These are phyloP conservation scores for Tephrocybe sp. DNA, from an alignment of 768 basidiomycete species.

Conservation along the genomic window DNA sequence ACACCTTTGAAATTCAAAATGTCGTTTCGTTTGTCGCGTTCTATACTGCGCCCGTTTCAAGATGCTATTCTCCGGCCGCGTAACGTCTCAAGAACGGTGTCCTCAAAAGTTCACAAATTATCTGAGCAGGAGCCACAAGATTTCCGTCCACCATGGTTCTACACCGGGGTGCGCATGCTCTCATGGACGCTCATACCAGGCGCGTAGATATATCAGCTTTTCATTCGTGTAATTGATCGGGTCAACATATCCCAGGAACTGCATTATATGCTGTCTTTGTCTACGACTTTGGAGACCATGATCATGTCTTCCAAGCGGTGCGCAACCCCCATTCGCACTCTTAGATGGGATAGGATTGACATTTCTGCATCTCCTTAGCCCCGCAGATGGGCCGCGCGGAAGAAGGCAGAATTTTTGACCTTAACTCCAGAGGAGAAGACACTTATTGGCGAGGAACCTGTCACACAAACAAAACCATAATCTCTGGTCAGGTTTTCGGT, in stretches of 20 bases:
- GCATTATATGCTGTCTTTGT: conserved; percentile 57
- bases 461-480: not conserved
- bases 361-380: conserved; percentile 30
- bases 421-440: conserved; percentile 57
- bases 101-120: conserved; percentile 16
- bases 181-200: conserved; percentile 57
- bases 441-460: conserved; percentile 21
- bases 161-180: conserved; percentile 45
- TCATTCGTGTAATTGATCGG: not conserved
- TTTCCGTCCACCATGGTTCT: conserved; percentile 63
- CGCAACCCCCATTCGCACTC: conserved; percentile 22
- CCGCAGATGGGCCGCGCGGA: conserved; percentile 53
- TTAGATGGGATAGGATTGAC: not conserved
- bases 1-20: not conserved
- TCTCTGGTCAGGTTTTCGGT: not conserved
- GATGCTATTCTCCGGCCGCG: not conserved
- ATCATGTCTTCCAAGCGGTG: conserved; percentile 70
- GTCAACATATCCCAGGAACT: conserved; percentile 35
- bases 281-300: conserved; percentile 66
- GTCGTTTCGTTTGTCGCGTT: conserved; percentile 3
- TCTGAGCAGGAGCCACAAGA: conserved; percentile 30
- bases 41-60: conserved; percentile 1
- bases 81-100: conserved; percentile 3
- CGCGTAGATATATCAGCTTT: conserved; percentile 22
- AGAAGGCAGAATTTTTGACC: conserved; percentile 51